A percentile compares a stretch with the other conserved stretches of the same genome.
Conservation (phyloP, 2,329 filamentous ascomycete genomes). For the Pezicula neosporulosa region DNA sequence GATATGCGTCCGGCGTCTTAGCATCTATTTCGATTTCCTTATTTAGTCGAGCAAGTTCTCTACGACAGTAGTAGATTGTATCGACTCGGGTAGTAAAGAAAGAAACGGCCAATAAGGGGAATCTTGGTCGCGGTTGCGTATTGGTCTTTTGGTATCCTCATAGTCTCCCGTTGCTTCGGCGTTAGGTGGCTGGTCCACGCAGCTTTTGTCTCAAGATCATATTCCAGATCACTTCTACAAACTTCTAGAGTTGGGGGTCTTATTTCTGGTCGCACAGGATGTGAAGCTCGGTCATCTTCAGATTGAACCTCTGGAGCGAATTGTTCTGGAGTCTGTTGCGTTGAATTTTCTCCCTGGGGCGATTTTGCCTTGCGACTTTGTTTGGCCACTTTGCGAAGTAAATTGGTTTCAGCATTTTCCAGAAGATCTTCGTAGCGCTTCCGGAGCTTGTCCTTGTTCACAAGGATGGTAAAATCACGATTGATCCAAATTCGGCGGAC, state of each 20-base stretch:
- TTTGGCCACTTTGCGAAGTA: slow-evolving; percentile 14
- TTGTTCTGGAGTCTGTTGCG: slow-evolving; percentile 7
- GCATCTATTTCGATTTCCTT: slow-evolving; percentile 20
- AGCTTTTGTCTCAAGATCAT: slow-evolving; percentile 18
- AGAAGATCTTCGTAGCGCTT: slow-evolving; percentile 23
- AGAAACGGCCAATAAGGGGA: slow-evolving; percentile 19
- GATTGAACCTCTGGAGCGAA: slow-evolving; percentile 5
- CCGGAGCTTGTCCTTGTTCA: slow-evolving; percentile 22
- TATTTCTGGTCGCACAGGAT: slow-evolving; percentile 9
- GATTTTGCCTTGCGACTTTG: slow-evolving; percentile 7
- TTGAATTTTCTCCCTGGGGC: slow-evolving; percentile 6
- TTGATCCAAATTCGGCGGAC: slow-evolving; percentile 29
- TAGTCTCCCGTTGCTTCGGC: slow-evolving; percentile 17
- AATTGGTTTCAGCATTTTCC: slow-evolving; percentile 24
- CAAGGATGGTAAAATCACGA: slow-evolving; percentile 24
- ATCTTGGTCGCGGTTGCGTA: slow-evolving; percentile 14
- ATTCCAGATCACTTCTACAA: slow-evolving; percentile 14
- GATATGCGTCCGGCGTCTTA: slow-evolving; percentile 16
- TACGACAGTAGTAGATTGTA: slow-evolving; percentile 23
- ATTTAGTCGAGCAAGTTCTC: slow-evolving; percentile 23
- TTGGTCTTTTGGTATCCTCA: slow-evolving; percentile 19
- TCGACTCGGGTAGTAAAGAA: slow-evolving; percentile 20
- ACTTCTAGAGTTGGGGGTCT: slow-evolving; percentile 10
- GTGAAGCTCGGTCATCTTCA: slow-evolving; percentile 7
- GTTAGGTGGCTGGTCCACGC: slow-evolving; percentile 19